Percentiles rank a stretch among this genome's conserved stretches.
Conservation (phyloP, 1,139 yeast species). For the Yamadazyma atmosphaerica region DNA sequence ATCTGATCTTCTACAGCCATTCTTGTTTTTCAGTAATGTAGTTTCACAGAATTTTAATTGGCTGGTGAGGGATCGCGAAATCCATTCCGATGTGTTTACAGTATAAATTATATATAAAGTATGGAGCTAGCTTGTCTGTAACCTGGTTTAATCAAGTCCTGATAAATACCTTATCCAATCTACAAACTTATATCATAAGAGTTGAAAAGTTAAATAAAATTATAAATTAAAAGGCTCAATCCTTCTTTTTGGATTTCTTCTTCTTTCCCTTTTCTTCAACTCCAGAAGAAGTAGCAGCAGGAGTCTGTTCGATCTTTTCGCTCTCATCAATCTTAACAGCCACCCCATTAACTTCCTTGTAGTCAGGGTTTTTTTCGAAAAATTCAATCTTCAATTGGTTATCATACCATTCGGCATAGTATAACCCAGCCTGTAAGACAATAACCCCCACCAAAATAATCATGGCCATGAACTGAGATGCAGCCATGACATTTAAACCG, state of each 20-base stretch:
- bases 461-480: slow-evolving; percentile 77
- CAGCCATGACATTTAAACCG: slow-evolving; percentile 90
- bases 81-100: background rate
- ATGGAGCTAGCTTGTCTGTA: too few relatives aligned
- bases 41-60: slow-evolving; percentile 13
- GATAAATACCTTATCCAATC: too few relatives aligned
- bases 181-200: too few relatives aligned
- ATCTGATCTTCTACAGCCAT: slow-evolving; percentile 33
- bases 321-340: slow-evolving; percentile 17
- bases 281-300: slow-evolving; percentile 11
- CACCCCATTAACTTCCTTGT: slow-evolving; percentile 22
- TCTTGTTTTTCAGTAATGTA: slow-evolving; percentile 3
- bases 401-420: slow-evolving; percentile 83
- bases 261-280: slow-evolving; percentile 17
- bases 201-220: too few relatives aligned
- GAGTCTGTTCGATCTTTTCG: slow-evolving; percentile 15
- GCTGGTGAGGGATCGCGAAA: slow-evolving; percentile 4
- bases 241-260: slow-evolving; percentile 15
- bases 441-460: slow-evolving; percentile 74
- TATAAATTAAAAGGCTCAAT: too few relatives aligned
- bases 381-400: slow-evolving; percentile 54
- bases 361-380: slow-evolving; percentile 38
- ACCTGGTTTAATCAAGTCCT: too few relatives aligned
- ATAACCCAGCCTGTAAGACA: slow-evolving; percentile 83
- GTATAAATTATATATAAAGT: too few relatives aligned